A percentile compares a stretch with the other conserved stretches of the same genome.
phyloP scores from a whole-genome alignment of 176 grass and related monocot genomes.

The Elaeis guineensis region DNA sequence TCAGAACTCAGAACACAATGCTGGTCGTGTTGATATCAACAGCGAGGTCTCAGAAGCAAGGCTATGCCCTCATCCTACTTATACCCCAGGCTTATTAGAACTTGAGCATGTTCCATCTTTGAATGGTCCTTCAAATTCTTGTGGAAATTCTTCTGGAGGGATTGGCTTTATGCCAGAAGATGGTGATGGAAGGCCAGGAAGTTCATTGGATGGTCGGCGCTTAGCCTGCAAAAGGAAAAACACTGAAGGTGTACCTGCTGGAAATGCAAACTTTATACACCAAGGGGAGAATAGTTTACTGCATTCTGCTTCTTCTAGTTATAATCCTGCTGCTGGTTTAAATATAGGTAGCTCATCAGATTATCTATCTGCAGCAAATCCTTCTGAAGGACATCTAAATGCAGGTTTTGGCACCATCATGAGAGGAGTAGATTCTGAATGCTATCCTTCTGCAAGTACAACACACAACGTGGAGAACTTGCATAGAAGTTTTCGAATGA shows the following conservation, averaged over 20 bases:
- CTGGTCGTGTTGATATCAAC: constrained; percentile 5
- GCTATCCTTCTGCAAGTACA: constrained; percentile 27
- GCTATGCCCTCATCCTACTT: constrained; percentile 31
- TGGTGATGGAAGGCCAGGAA: constrained; percentile 39
- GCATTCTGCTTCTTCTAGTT: constrained; percentile 36
- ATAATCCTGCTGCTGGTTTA: constrained; percentile 23
- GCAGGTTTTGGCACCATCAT: constrained; percentile 19
- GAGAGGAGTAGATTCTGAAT: constrained; percentile 21
- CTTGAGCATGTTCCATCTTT: constrained; percentile 29
- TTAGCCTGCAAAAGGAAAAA: constrained; percentile 77
- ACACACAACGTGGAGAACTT: constrained; percentile 21
- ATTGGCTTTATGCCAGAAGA: constrained; percentile 38
- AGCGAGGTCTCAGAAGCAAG: constrained; percentile 25
- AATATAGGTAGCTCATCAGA: constrained; percentile 26
- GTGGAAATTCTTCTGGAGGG: constrained; percentile 31
- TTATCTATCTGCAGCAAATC: constrained; percentile 27
- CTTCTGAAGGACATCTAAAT: constrained; percentile 34
- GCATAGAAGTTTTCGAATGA: constrained; percentile 51
- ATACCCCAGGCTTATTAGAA: constrained; percentile 29
- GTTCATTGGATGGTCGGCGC: constrained; percentile 48
- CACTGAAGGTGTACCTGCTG: constrained; percentile 43
- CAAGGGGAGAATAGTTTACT: constrained; percentile 36
- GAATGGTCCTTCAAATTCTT: constrained; percentile 27
- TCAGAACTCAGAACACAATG: constrained; percentile 20
- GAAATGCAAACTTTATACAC: constrained; percentile 36